phyloP scores from a whole-genome alignment of 2,329 filamentous ascomycete species.

The Cladosporium sp. region DNA sequence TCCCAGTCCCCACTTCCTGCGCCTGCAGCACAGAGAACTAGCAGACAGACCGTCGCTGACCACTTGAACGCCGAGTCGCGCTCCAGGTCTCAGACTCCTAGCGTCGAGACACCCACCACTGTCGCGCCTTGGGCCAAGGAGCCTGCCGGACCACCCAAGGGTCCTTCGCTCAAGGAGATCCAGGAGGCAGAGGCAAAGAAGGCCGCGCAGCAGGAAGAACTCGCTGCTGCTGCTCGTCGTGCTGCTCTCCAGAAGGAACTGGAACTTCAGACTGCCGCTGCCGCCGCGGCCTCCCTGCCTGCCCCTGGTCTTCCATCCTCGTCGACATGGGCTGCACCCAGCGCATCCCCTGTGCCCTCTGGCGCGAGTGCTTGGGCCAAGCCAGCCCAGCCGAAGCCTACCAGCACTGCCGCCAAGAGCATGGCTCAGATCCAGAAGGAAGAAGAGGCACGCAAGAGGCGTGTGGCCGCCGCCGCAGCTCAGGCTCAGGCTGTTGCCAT shows the following conservation, averaged over 20 bases:
- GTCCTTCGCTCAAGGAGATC: conserved; percentile 91
- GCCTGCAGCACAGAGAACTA: conserved; percentile 77
- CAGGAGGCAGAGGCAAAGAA: conserved; percentile 93
- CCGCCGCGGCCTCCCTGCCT: conserved; percentile 22
- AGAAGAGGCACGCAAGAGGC: conserved; percentile 85
- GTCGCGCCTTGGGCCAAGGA: conserved; percentile 96
- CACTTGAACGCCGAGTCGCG: conserved; percentile 59
- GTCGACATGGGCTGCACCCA: conserved; percentile 82
- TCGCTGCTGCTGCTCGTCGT: conserved; percentile 71
- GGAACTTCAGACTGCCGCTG: conserved; percentile 56
- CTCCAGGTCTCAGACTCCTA: conserved; percentile 75
- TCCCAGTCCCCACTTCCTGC: conserved; percentile 81
- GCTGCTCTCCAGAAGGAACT: conserved; percentile 77
- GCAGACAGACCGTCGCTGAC: conserved; percentile 76
- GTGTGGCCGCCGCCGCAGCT: conserved; percentile 53
- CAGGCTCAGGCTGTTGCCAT: conserved; percentile 42
- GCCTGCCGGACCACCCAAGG: conserved; percentile 65
- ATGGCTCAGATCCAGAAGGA: conserved; percentile 95
- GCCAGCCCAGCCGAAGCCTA: conserved; percentile 51
- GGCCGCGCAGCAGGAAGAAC: conserved; percentile 81
- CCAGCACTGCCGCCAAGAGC: conserved; percentile 68
- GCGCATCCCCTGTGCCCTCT: conserved; percentile 59
- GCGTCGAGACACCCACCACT: conserved; percentile 61
- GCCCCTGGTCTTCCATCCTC: conserved; percentile 77
- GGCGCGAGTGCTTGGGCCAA: conserved; percentile 62